Percentiles rank a stretch among this genome's conserved stretches.
Evolutionary conservation across 768 basidiomycete species (phyloP).

Genomic region (Mycena crocata): DNA sequence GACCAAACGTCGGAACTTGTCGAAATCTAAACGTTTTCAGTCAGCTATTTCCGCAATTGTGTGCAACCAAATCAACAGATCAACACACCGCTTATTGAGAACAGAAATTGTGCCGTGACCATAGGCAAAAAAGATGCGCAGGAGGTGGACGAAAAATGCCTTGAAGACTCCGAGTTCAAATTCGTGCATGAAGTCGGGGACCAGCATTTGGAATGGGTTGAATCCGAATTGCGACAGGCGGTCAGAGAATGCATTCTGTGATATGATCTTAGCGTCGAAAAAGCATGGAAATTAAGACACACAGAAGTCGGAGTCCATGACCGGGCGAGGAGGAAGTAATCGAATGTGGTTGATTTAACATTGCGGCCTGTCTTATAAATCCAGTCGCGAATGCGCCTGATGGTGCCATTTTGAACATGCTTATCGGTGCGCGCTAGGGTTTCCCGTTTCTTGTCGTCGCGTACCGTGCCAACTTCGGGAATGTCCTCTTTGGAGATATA

Average conservation of each 20-base stretch:
- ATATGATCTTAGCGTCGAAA: too few species aligned
- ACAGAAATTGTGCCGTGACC: conserved; percentile 28
- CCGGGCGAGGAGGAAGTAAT: conserved; percentile 28
- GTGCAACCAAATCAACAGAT: too few species aligned
- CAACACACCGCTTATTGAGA: conserved; percentile 40
- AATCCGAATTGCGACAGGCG: conserved; percentile 34
- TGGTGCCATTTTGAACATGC: conserved; percentile 6
- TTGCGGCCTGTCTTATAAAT: conserved; percentile 38
- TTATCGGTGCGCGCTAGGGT: conserved; percentile 25
- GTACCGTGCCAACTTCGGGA: conserved; percentile 38
- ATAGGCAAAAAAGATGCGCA: conserved; percentile 42
- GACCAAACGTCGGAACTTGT: conserved; percentile 41
- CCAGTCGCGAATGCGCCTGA: conserved; percentile 35
- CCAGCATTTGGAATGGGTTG: conserved; percentile 41
- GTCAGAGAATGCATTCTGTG: conserved; percentile 52
- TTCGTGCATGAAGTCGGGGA: conserved; percentile 54
- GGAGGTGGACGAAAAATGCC: conserved; percentile 47
- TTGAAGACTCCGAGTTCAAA: conserved; percentile 56
- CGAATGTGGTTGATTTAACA: conserved; percentile 36
- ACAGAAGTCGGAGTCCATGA: too few species aligned
- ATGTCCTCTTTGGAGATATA: conserved; percentile 37
- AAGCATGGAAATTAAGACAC: too few species aligned
- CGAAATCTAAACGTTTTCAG: conserved; percentile 3
- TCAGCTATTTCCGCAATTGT: too few species aligned
- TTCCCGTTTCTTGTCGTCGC: conserved; percentile 23